A percentile compares a stretch with the other conserved stretches of the same genome.
Conservation (phyloP, 768 basidiomycete genomes). For the Tylopilus vinaceipallidus region DNA sequence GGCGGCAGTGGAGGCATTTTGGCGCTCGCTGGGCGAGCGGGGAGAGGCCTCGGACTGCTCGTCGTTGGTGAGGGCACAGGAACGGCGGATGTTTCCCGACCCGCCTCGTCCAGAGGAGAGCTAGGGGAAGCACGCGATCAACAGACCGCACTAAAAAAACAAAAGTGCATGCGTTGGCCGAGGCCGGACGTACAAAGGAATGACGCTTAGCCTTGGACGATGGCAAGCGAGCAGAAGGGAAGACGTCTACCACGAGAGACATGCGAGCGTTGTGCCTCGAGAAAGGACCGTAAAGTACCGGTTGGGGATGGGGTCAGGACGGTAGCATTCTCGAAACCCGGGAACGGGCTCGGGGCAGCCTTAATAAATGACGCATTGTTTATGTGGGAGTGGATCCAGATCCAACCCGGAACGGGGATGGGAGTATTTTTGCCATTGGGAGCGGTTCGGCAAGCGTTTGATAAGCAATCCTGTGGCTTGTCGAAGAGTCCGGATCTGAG, state of each 20-base stretch:
- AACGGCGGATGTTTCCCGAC: constrained; percentile 20
- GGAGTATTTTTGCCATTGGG: not conserved
- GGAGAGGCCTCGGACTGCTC: not conserved
- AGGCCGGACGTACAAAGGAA: constrained; percentile 15
- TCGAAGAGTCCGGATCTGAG: not conserved
- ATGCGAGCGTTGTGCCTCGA: no score
- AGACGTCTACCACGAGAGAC: constrained; percentile 3
- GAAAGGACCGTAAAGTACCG: not conserved
- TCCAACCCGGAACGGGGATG: not conserved
- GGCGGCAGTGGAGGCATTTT: not conserved
- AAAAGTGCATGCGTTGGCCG: no score
- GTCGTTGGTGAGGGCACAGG: not conserved
- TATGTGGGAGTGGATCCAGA: constrained; percentile 4
- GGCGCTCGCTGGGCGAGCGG: not conserved
- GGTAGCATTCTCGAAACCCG: not conserved
- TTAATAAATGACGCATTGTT: constrained; percentile 22
- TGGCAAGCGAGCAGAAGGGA: not conserved
- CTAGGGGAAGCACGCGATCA: constrained; percentile 8
- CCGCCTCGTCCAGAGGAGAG: constrained; percentile 23
- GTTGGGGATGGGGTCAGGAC: not conserved
- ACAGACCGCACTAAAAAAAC: not conserved
- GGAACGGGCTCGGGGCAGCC: not conserved
- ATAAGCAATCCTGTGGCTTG: constrained; percentile 14
- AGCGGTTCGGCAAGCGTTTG: constrained; percentile 4
- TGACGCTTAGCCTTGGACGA: constrained; percentile 5